phyloP scores from a whole-genome alignment of 2,329 filamentous ascomycete species.

The Xylariaceae sp. region DNA sequence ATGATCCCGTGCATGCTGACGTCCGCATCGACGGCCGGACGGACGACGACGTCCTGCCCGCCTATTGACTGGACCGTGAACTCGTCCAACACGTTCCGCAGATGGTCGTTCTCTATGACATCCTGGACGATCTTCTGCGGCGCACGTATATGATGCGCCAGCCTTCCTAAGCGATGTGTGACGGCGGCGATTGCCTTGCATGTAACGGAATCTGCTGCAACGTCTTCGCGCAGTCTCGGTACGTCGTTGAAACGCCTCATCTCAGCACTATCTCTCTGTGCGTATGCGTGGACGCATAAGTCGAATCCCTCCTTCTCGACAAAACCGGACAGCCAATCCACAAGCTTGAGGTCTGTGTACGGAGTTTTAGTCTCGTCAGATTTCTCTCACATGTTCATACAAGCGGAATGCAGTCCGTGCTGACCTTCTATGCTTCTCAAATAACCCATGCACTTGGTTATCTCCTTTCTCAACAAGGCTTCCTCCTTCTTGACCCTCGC shows the following conservation, averaged over 20 bases:
- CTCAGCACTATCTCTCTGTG: slow-evolving; percentile 11
- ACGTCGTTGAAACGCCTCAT: slow-evolving; percentile 7
- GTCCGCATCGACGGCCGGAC: slow-evolving; percentile 7
- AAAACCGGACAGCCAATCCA: slow-evolving; percentile 10
- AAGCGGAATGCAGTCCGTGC: not conserved
- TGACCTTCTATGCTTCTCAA: slow-evolving; percentile 8
- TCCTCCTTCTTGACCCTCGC: slow-evolving; percentile 14
- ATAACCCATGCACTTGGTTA: slow-evolving; percentile 1
- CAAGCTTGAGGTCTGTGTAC: slow-evolving; percentile 12
- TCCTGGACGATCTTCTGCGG: slow-evolving; percentile 34
- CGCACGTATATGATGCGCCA: slow-evolving; percentile 39
- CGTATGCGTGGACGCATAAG: slow-evolving; percentile 15
- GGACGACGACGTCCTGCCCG: not conserved
- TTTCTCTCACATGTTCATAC: no score
- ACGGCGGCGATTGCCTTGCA: slow-evolving; percentile 20
- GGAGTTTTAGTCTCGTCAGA: not conserved
- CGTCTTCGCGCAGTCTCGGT: not conserved
- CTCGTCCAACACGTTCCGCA: slow-evolving; percentile 31
- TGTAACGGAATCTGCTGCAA: slow-evolving; percentile 1
- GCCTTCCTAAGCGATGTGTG: slow-evolving; percentile 39
- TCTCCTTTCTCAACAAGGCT: slow-evolving; percentile 1
- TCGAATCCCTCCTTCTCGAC: slow-evolving; percentile 3
- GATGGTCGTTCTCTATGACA: slow-evolving; percentile 21
- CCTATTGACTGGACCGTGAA: slow-evolving; percentile 19
- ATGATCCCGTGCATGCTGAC: slow-evolving; percentile 30